Evolutionary conservation across 2,329 filamentous ascomycete genomes (phyloP).

Genomic region (Emergomyces orientalis): DNA sequence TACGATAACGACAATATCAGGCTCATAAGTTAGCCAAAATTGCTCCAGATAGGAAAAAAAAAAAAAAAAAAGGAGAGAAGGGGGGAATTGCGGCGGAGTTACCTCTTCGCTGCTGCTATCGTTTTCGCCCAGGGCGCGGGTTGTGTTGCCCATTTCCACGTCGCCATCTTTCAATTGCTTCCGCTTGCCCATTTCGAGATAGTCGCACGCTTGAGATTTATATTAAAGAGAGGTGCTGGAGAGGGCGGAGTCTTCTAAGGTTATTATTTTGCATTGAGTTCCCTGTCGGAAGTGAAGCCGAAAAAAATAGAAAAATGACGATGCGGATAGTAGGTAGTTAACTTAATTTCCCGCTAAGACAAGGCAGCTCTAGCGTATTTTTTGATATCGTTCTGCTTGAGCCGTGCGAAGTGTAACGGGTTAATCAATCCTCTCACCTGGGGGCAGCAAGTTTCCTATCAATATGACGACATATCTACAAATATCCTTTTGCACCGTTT

Average conservation of each 20-base stretch:
- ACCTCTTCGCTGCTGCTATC: constrained; percentile 35
- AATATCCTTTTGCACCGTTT: no score
- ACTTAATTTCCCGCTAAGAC: not conserved
- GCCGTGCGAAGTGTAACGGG: no score
- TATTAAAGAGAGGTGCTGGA: not conserved
- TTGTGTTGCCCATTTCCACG: constrained; percentile 36
- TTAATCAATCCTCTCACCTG: no score
- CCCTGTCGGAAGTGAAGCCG: not conserved
- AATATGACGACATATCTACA: no score
- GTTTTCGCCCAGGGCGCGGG: constrained; percentile 29
- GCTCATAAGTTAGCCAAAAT: constrained; percentile 1
- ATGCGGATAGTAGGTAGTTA: not conserved
- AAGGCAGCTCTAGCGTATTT: not conserved
- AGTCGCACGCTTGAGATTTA: not conserved
- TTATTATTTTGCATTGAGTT: not conserved
- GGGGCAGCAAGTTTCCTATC: no score
- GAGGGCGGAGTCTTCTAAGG: not conserved
- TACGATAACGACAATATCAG: constrained; percentile 27
- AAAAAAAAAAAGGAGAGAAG: no score
- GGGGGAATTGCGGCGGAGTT: not conserved
- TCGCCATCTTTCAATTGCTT: constrained; percentile 42
- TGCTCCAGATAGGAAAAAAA: not conserved
- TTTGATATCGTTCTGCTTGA: no score
- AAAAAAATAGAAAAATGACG: not conserved
- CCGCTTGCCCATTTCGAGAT: constrained; percentile 42